A percentile compares a stretch with the other conserved stretches of the same genome.
phyloP scores from a whole-genome alignment of 83 land plant species.

The Thuja plicata region DNA sequence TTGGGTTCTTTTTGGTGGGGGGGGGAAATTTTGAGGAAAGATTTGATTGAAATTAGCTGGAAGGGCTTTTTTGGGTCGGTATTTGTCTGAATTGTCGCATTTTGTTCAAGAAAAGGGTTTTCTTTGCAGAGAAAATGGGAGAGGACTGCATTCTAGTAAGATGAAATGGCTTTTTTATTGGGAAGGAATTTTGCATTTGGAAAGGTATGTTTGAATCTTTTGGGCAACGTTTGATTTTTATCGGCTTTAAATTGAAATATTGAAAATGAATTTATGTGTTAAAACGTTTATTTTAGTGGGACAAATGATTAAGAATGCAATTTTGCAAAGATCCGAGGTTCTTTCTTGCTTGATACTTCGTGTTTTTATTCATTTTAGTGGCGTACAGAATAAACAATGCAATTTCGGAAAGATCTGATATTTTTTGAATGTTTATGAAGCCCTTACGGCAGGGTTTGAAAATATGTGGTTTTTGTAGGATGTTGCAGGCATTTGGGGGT shows the following conservation, averaged over 20 bases:
- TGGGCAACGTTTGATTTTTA: background rate
- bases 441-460: background rate
- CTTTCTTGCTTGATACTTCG: background rate
- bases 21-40: background rate
- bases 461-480: background rate
- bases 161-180: background rate
- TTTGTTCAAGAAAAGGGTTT: too few relatives aligned
- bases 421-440: background rate
- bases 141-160: background rate
- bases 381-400: background rate
- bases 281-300: background rate
- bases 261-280: background rate
- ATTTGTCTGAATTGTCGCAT: background rate
- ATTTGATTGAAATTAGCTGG: background rate
- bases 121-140: too few relatives aligned
- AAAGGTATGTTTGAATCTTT: background rate
- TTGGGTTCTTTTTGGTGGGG: background rate
- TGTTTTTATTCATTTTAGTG: background rate
- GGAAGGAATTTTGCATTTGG: background rate
- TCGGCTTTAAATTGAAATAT: background rate
- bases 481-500: slow-evolving; percentile 24
- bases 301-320: background rate
- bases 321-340: background rate
- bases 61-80: background rate
- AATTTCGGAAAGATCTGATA: background rate